These are phyloP conservation scores for Macrolepiota albuminosa DNA, from an alignment of 768 basidiomycete species.

Conservation along the genomic window DNA sequence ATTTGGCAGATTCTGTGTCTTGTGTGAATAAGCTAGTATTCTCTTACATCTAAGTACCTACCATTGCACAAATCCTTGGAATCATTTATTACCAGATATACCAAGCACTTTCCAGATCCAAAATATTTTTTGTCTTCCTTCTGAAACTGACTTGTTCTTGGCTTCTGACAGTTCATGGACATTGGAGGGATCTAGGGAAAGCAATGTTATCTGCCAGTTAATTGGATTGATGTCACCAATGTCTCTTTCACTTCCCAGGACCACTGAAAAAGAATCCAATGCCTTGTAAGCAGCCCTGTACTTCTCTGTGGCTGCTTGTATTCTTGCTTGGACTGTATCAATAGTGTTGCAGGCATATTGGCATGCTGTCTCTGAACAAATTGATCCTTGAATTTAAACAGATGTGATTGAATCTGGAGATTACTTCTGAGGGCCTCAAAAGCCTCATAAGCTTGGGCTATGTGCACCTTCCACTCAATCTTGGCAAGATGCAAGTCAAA, in stretches of 20 bases:
- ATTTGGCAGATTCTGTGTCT: too few relatives aligned
- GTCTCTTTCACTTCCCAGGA: background rate
- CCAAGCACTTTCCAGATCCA: slow-evolving; percentile 12
- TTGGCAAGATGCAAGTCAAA: too few relatives aligned
- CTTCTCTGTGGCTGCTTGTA: background rate
- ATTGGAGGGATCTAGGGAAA: slow-evolving; percentile 3
- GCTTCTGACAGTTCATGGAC: slow-evolving; percentile 11
- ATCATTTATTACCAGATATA: background rate
- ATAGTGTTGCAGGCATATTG: too few relatives aligned
- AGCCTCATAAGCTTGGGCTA: too few relatives aligned
- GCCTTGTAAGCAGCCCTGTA: slow-evolving; percentile 6
- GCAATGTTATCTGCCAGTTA: slow-evolving; percentile 1
- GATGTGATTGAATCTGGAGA: too few relatives aligned
- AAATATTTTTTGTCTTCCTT: slow-evolving; percentile 7
- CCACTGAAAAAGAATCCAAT: background rate
- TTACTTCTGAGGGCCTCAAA: too few relatives aligned
- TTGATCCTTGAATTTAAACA: too few relatives aligned
- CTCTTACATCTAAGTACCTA: too few relatives aligned
- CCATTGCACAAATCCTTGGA: background rate
- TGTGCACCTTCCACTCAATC: too few relatives aligned
- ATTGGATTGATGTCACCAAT: background rate
- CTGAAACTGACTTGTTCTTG: background rate
- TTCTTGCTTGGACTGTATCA: background rate
- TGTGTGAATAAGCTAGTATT: too few relatives aligned
- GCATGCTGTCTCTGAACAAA: too few relatives aligned